Evolutionary conservation across 768 basidiomycete species (phyloP).

Genomic region (Leccinum ochraceum): DNA sequence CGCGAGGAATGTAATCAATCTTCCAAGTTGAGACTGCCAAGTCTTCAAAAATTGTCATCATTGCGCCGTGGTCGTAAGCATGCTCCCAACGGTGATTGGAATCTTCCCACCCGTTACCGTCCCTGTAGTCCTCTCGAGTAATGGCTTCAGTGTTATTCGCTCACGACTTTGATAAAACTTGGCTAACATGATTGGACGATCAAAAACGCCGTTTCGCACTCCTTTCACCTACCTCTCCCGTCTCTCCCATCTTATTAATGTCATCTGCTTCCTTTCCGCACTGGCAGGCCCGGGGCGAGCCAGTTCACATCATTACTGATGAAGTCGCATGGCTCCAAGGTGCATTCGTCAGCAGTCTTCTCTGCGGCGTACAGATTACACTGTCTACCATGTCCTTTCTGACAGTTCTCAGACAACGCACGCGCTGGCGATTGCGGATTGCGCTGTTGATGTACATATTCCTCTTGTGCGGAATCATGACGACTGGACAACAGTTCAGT

Average conservation of each 20-base stretch:
- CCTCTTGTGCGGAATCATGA: constrained; percentile 16
- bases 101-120: constrained; percentile 6
- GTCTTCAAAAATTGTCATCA: not conserved
- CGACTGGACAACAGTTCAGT: constrained; percentile 14
- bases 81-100: not conserved
- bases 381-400: constrained; percentile 22
- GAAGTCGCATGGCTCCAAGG: constrained; percentile 25
- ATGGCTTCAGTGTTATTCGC: not conserved
- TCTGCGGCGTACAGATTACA: constrained; percentile 22
- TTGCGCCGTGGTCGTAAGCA: not conserved
- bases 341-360: constrained; percentile 21
- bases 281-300: not conserved
- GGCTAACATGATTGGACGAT: not conserved
- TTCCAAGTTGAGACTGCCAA: not conserved
- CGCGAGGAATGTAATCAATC: not conserved
- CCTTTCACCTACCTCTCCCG: not conserved
- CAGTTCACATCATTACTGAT: not conserved
- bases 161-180: constrained; percentile 7
- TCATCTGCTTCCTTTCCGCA: not conserved
- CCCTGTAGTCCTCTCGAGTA: constrained; percentile 11
- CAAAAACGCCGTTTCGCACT: constrained; percentile 7
- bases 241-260: constrained; percentile 9
- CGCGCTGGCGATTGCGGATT: constrained; percentile 14
- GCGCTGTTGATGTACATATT: constrained; percentile 16
- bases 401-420: constrained; percentile 16